Percentiles rank a stretch among this genome's conserved stretches.
These are phyloP conservation scores for Diaporthe ampelina DNA, from an alignment of 2,329 filamentous ascomycete genomes.

Conservation along the genomic window DNA sequence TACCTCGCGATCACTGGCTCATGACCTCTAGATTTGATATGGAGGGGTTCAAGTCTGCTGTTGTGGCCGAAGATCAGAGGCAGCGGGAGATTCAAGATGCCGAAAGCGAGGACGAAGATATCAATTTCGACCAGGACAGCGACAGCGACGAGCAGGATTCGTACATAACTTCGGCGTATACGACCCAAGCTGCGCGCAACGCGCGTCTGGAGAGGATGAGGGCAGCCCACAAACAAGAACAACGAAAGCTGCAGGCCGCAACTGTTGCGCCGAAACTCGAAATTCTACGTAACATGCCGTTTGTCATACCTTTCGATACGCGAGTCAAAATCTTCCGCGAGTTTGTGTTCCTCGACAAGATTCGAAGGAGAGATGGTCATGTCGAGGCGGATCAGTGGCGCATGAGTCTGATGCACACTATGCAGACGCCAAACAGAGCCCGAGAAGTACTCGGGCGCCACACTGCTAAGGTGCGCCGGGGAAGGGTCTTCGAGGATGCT, in stretches of 20 bases:
- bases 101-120: slow-evolving; percentile 65
- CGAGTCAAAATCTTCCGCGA: slow-evolving; percentile 93
- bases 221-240: slow-evolving; percentile 74
- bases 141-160: slow-evolving; percentile 58
- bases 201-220: slow-evolving; percentile 67
- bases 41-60: slow-evolving; percentile 86
- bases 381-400: slow-evolving; percentile 84
- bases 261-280: slow-evolving; percentile 88
- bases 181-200: slow-evolving; percentile 36
- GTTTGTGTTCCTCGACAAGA: slow-evolving; percentile 89
- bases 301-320: slow-evolving; percentile 93
- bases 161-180: slow-evolving; percentile 55
- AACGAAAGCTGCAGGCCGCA: slow-evolving; percentile 79
- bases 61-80: slow-evolving; percentile 89
- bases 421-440: slow-evolving; percentile 46
- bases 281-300: slow-evolving; percentile 95
- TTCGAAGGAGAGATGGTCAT: slow-evolving; percentile 75
- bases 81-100: slow-evolving; percentile 77
- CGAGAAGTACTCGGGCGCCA: slow-evolving; percentile 69
- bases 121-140: slow-evolving; percentile 57
- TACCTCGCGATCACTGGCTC: slow-evolving; percentile 90
- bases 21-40: slow-evolving; percentile 93
- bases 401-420: slow-evolving; percentile 65
- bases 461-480: slow-evolving; percentile 83
- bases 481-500: slow-evolving; percentile 87